Conservation (phyloP, 1,139 yeast genomes). For the Taphrina pruni region DNA sequence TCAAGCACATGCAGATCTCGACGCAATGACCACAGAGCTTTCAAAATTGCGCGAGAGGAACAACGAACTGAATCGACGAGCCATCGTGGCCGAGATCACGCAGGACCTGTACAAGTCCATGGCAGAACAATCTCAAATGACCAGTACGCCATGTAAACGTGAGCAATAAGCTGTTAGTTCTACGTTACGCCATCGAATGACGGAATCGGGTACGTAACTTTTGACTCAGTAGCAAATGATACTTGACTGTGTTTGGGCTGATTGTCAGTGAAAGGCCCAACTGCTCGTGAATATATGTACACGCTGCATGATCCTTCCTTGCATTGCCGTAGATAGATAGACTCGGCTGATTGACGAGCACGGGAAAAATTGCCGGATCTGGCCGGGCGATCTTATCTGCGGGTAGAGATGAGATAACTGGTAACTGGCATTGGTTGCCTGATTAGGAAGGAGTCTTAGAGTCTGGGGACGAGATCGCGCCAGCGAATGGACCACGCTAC, state of each 20-base stretch:
- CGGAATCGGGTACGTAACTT: no score
- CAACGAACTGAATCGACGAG: not conserved
- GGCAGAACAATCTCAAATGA: not conserved
- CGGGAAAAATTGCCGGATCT: no score
- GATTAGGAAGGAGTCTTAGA: not conserved
- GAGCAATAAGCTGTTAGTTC: not conserved
- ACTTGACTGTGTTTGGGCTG: no score
- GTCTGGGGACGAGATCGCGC: no score
- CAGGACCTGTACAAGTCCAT: constrained; percentile 11
- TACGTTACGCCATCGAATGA: no score
- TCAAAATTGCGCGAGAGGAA: not conserved
- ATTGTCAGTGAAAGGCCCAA: no score
- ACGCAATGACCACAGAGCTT: not conserved
- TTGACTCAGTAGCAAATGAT: no score
- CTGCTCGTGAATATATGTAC: no score
- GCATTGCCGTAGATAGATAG: no score
- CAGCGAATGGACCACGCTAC: no score
- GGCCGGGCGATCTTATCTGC: not conserved
- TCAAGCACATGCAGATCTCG: not conserved
- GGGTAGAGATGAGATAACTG: not conserved
- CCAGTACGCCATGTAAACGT: not conserved
- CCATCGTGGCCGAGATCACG: constrained; percentile 3
- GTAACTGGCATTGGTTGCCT: not conserved
- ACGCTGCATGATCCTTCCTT: no score
- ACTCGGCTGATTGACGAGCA: no score